Conservation (phyloP, 2,329 filamentous ascomycete species). For the Fusarium anthophilum region DNA sequence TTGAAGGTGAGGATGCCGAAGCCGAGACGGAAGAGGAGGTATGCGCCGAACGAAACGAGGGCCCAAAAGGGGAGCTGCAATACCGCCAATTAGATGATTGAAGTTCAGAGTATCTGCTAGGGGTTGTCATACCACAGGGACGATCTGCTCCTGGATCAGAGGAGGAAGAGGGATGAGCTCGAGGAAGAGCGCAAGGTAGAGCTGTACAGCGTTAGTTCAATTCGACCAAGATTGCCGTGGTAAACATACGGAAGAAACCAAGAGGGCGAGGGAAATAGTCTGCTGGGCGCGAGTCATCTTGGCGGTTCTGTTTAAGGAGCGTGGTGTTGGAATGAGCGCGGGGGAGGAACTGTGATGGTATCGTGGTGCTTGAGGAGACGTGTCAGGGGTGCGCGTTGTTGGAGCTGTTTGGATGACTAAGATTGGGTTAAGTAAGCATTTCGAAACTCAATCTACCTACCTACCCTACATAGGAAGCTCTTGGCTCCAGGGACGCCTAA, state of each 20-base stretch:
- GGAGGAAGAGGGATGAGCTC: slow-evolving; percentile 82
- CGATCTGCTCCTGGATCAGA: slow-evolving; percentile 82
- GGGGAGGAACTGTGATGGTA: slow-evolving; percentile 15
- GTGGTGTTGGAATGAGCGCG: not conserved
- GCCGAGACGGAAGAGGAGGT: slow-evolving; percentile 90
- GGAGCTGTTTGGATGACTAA: slow-evolving; percentile 29
- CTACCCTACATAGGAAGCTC: not conserved
- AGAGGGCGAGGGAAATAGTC: slow-evolving; percentile 85
- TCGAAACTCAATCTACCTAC: not conserved
- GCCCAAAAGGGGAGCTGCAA: slow-evolving; percentile 89
- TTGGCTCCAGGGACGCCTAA: not conserved
- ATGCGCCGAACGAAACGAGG: slow-evolving; percentile 89
- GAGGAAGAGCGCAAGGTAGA: slow-evolving; percentile 89
- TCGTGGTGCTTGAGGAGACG: slow-evolving; percentile 41
- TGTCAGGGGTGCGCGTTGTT: slow-evolving; percentile 40
- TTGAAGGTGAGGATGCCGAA: slow-evolving; percentile 96
- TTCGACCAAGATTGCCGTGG: fast-evolving
- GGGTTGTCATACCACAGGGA: slow-evolving; percentile 82
- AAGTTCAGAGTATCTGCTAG: too few species aligned
- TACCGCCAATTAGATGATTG: fast-evolving
- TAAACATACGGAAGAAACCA: slow-evolving; percentile 82
- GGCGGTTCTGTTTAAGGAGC: slow-evolving; percentile 35
- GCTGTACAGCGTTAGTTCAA: slow-evolving; percentile 60
- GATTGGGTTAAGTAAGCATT: slow-evolving; percentile 13
- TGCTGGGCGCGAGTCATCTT: slow-evolving; percentile 95